Conservation (phyloP, 345 rosid species). For the Isatis tinctoria region DNA sequence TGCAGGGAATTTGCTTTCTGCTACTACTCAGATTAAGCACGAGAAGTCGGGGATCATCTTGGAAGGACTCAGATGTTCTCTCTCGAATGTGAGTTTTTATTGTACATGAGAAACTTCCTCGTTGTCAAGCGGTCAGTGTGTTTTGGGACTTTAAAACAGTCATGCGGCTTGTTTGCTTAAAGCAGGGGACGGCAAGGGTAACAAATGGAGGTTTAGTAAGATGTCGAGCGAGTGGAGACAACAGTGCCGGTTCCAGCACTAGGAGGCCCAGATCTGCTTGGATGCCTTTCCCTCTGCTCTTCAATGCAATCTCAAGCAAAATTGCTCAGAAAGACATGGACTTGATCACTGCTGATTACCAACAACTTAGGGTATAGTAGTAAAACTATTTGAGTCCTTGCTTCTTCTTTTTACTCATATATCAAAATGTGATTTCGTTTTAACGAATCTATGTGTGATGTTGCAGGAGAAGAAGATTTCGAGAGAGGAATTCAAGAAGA, state of each 20-base stretch:
- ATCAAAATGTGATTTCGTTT: neutral
- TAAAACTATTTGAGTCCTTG: neutral
- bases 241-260: slow-evolving; percentile 15
- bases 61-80: slow-evolving; percentile 11
- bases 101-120: neutral
- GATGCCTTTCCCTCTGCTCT: slow-evolving; percentile 81
- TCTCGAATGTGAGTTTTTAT: slow-evolving; percentile 11
- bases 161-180: slow-evolving; percentile 10
- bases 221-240: neutral
- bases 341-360: slow-evolving; percentile 41
- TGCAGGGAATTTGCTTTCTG: slow-evolving; percentile 16
- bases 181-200: slow-evolving; percentile 19
- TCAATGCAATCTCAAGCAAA: slow-evolving; percentile 69
- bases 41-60: slow-evolving; percentile 2
- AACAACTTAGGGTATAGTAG: slow-evolving; percentile 55
- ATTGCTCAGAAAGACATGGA: slow-evolving; percentile 60
- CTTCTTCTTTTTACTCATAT: neutral
- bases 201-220: neutral
- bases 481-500: slow-evolving; percentile 51
- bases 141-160: neutral
- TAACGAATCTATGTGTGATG: neutral
- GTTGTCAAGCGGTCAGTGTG: neutral
- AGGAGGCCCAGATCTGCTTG: slow-evolving; percentile 41
- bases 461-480: slow-evolving; percentile 57
- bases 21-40: slow-evolving; percentile 3